These are phyloP conservation scores for Globisporangium emineosum DNA, from an alignment of 352 stramenopile genomes.

Conservation along the genomic window DNA sequence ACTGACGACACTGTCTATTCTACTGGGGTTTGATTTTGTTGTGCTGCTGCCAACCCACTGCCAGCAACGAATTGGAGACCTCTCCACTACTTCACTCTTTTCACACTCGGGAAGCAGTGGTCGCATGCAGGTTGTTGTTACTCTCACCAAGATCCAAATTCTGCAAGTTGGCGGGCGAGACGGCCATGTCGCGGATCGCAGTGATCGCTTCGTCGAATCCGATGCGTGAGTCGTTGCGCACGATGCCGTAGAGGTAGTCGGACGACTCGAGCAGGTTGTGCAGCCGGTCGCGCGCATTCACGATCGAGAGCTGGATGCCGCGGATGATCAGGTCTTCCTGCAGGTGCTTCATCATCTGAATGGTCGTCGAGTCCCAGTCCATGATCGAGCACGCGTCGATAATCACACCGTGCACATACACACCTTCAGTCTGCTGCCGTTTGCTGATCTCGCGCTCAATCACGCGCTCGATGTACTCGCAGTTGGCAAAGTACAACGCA, in stretches of 20 bases:
- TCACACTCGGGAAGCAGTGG: not conserved
- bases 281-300: conserved; percentile 66
- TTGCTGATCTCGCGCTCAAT: conserved; percentile 45
- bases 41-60: too few species aligned
- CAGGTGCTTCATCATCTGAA: conserved; percentile 85
- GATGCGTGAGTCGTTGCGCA: conserved; percentile 56
- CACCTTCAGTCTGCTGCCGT: conserved; percentile 35
- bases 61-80: too few species aligned
- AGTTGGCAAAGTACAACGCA: conserved; percentile 63
- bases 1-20: too few species aligned
- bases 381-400: conserved; percentile 79
- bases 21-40: too few species aligned
- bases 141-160: conserved; percentile 9
- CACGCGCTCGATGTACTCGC: conserved; percentile 53
- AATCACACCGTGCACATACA: conserved; percentile 50
- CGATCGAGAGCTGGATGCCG: conserved; percentile 69
- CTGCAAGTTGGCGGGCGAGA: conserved; percentile 2
- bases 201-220: conserved; percentile 59
- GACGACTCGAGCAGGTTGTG: conserved; percentile 62
- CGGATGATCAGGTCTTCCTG: conserved; percentile 53
- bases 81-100: too few species aligned
- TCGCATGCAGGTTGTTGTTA: not conserved
- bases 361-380: conserved; percentile 83
- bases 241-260: conserved; percentile 63
- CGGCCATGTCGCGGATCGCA: conserved; percentile 38